These are phyloP conservation scores for Aspergillus ostianus DNA, from an alignment of 495 filamentous ascomycete genomes.

Conservation along the genomic window DNA sequence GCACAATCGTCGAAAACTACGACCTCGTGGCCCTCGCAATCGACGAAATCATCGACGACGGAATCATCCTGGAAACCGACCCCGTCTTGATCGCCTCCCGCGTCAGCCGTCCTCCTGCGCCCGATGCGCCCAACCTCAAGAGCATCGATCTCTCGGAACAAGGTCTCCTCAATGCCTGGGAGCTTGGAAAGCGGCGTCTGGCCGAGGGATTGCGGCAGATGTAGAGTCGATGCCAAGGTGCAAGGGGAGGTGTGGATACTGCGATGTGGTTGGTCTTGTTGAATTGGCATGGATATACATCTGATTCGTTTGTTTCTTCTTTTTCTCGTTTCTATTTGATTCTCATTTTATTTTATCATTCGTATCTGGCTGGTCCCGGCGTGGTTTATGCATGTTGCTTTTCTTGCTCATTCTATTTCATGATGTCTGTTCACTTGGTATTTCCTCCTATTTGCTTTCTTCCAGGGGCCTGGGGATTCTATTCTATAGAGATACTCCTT, in stretches of 20 bases:
- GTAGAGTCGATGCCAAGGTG: conserved; percentile 23
- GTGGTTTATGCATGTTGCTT: conserved; percentile 29
- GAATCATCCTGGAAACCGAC: conserved; percentile 95
- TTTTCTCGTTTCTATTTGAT: conserved; percentile 5
- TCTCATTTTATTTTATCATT: conserved; percentile 14
- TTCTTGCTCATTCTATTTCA: conserved; percentile 17
- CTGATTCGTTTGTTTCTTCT: conserved; percentile 20
- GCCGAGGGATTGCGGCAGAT: conserved; percentile 86
- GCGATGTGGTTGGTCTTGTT: conserved; percentile 9
- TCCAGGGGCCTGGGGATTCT: conserved; percentile 18
- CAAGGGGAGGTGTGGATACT: conserved; percentile 15
- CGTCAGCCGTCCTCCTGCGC: conserved; percentile 86
- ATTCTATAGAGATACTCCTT: conserved; percentile 28
- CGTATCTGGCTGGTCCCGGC: conserved; percentile 46
- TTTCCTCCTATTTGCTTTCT: conserved; percentile 17
- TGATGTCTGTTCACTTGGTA: conserved; percentile 14
- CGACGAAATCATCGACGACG: conserved; percentile 95
- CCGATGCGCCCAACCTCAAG: conserved; percentile 84
- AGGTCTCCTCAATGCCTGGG: conserved; percentile 90
- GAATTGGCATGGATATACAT: conserved; percentile 31
- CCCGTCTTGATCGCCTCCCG: conserved; percentile 86
- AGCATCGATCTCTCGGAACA: conserved; percentile 95
- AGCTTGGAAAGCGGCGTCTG: conserved; percentile 90
- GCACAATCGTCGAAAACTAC: conserved; percentile 97
- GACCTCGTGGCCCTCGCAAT: conserved; percentile 87